Evolutionary conservation across 768 basidiomycete genomes (phyloP).

Genomic region (Mycena alexandri): DNA sequence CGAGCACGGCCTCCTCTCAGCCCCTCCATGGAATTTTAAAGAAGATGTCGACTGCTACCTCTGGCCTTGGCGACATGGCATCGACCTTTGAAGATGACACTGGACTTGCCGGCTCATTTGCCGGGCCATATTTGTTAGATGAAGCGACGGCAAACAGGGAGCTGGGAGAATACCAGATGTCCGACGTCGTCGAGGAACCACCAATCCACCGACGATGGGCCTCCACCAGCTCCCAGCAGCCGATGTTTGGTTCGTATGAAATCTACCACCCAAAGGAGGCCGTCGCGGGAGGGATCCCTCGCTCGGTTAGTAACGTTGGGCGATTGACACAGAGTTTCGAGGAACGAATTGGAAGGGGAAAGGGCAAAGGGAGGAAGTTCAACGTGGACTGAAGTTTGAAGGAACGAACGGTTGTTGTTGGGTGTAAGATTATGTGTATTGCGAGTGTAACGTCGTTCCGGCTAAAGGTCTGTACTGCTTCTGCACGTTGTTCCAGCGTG

Average conservation of each 20-base stretch:
- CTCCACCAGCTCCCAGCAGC: not conserved
- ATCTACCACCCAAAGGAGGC: not conserved
- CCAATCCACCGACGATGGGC: not conserved
- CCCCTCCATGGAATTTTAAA: slow-evolving; percentile 28
- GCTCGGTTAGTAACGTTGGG: slow-evolving; percentile 1
- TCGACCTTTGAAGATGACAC: not conserved
- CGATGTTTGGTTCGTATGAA: slow-evolving; percentile 12
- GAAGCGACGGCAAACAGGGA: not conserved
- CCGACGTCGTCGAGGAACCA: slow-evolving; percentile 12
- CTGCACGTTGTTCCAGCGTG: slow-evolving; percentile 25
- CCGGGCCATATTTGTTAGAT: not conserved
- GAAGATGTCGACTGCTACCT: not conserved
- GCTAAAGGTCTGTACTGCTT: not conserved
- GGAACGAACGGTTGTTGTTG: not conserved
- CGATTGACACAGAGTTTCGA: slow-evolving; percentile 12
- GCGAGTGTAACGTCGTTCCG: not conserved
- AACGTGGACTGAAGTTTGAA: not conserved
- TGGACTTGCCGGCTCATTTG: slow-evolving; percentile 2
- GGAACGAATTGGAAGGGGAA: slow-evolving; percentile 2
- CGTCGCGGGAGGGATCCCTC: slow-evolving; percentile 2
- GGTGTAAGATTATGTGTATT: slow-evolving; percentile 21
- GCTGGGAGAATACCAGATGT: not conserved
- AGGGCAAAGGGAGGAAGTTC: slow-evolving; percentile 4
- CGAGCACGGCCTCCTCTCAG: not conserved
- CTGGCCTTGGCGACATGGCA: not conserved